Evolutionary conservation across 768 basidiomycete genomes (phyloP), one percentile per base, ranked within the genome.

Genomic region (Rossbeevera mucosa): DNA sequence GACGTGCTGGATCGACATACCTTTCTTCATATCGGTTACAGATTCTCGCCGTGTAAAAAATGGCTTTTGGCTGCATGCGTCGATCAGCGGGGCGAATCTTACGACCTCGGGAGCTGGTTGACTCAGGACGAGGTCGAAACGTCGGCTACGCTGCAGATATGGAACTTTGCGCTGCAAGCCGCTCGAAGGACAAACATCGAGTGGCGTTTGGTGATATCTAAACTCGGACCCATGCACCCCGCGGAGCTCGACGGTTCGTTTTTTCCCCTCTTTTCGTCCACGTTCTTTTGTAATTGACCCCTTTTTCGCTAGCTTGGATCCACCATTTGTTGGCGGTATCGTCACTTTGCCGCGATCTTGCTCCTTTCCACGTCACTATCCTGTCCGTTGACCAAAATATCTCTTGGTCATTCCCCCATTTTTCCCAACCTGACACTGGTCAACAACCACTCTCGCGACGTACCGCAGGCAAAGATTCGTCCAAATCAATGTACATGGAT

Each of bases 11-110:
- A 83, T 47, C 71, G 78, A 25, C 75, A 83, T 55, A 83, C 80
- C 1, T 68, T 92, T 48, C 70, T 94, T 41, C 91, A 94, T 63
- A 76, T 92, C 33, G 91, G 81, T 2, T 94, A 94, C 65, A 75
- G 71, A 36, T 54, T 86, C 2, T 84, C 85, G 11, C 59, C 65
- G 5, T 87, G 85, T 52, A 79, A 84, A 9, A 86, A 85, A 64
- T 93, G 91, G 91, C 73, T 92, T 6, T 63, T 89, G 16, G 81
- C 81, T n/a, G 75, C 81, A 26, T 86, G 84, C 59, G 71, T 88
- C 6, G 91, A 94, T 62, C 82, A 91, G 64, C 75, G 85, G 2
- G 91, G 89, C 2, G 88, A 93, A 64, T 81, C 77, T 14, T 81
- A 86, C 59, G 82, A 88, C 54, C 62, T 84, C 24, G 80, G 78